A percentile compares a stretch with the other conserved stretches of the same genome.
These are phyloP conservation scores for Fusarium xylarioides DNA, from an alignment of 2,329 filamentous ascomycete species.

Conservation along the genomic window DNA sequence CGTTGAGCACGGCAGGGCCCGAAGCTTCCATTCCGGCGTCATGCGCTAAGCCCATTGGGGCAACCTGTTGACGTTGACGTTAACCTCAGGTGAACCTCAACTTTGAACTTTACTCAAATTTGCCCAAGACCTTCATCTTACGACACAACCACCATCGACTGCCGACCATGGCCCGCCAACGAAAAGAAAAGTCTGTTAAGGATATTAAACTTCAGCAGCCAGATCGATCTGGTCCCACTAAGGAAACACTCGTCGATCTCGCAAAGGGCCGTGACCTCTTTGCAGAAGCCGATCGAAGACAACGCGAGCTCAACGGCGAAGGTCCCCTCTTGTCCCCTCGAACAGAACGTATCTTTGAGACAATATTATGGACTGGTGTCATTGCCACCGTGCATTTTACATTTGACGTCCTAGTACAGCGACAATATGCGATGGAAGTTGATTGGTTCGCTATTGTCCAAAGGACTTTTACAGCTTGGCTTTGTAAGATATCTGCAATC, in stretches of 20 bases:
- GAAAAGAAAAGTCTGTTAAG: slow-evolving; percentile 57
- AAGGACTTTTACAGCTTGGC: slow-evolving; percentile 62
- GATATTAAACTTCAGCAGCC: slow-evolving; percentile 73
- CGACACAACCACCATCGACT: not conserved
- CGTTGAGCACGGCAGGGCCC: slow-evolving; percentile 14
- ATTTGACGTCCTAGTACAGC: slow-evolving; percentile 80
- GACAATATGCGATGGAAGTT: slow-evolving; percentile 77
- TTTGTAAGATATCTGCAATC: slow-evolving; percentile 52
- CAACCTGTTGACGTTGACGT: slow-evolving; percentile 26
- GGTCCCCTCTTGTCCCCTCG: slow-evolving; percentile 53
- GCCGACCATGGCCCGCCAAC: slow-evolving; percentile 58
- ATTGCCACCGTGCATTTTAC: slow-evolving; percentile 79
- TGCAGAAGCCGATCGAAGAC: slow-evolving; percentile 55
- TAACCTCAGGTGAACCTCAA: slow-evolving; percentile 1
- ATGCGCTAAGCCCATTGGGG: slow-evolving; percentile 13
- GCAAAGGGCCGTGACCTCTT: slow-evolving; percentile 72
- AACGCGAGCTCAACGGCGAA: slow-evolving; percentile 48
- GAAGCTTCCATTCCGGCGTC: slow-evolving; percentile 1
- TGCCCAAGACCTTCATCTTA: slow-evolving; percentile 8
- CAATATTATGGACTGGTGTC: slow-evolving; percentile 66
- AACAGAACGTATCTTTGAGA: slow-evolving; percentile 63
- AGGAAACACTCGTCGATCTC: slow-evolving; percentile 77
- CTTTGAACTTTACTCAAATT: not conserved
- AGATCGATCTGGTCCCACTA: slow-evolving; percentile 67
- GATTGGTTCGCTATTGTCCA: slow-evolving; percentile 64